These are phyloP conservation scores for Paecilomyces niveus DNA, from an alignment of 2,329 filamentous ascomycete genomes.

Conservation along the genomic window DNA sequence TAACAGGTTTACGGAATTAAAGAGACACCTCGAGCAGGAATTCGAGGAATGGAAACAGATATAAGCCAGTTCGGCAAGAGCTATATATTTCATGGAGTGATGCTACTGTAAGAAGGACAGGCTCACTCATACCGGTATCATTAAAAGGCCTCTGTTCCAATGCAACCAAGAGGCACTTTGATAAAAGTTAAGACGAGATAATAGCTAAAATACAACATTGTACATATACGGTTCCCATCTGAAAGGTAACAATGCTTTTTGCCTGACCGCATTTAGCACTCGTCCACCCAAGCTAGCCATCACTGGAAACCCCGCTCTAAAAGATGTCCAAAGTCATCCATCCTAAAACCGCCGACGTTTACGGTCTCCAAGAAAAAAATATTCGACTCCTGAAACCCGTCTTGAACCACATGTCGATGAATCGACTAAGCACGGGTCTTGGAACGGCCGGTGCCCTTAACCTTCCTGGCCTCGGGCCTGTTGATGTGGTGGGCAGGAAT, in stretches of 20 bases:
- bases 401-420: not conserved
- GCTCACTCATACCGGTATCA: not conserved
- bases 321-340: not conserved
- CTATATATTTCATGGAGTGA: not conserved
- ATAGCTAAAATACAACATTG: not conserved
- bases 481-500: constrained; percentile 86
- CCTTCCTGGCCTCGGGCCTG: constrained; percentile 63
- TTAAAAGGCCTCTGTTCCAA: not conserved
- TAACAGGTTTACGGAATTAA: constrained; percentile 66
- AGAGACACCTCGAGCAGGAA: constrained; percentile 67
- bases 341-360: not conserved
- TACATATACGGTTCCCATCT: not conserved
- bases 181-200: not conserved
- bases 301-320: not conserved
- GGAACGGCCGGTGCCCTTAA: constrained; percentile 43
- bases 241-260: not conserved
- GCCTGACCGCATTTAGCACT: not conserved
- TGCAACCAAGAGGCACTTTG: not conserved
- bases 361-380: not conserved
- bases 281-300: not conserved
- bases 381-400: not conserved
- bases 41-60: constrained; percentile 67
- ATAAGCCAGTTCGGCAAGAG: constrained; percentile 28
- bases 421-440: constrained; percentile 26
- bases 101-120: not conserved